Percentiles rank a stretch among this genome's conserved stretches.
Conservation (phyloP, 805 yeast genomes). For the Candida germanica region DNA sequence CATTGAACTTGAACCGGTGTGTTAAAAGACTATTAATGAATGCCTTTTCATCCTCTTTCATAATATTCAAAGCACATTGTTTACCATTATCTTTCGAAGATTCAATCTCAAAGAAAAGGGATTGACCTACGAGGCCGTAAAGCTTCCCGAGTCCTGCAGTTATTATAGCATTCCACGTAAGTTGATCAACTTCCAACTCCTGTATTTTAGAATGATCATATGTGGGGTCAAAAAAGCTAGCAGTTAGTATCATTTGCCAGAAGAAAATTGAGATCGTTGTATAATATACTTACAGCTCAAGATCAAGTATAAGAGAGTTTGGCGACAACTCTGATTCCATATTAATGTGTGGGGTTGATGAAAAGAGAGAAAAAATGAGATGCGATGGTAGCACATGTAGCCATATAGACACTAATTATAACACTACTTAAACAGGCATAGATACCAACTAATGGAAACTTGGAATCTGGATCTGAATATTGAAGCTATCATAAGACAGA, state of each 20-base stretch:
- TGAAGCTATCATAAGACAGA: slow-evolving; percentile 19
- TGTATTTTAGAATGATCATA: slow-evolving; percentile 11
- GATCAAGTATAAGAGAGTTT: no score
- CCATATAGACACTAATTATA: no score
- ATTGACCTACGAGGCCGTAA: slow-evolving; percentile 34
- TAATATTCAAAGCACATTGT: slow-evolving; percentile 25
- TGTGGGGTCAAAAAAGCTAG: slow-evolving; percentile 7
- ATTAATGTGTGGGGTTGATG: not conserved
- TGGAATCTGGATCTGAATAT: slow-evolving; percentile 29
- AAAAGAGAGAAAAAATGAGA: not conserved
- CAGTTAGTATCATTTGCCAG: no score
- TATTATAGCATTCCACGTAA: slow-evolving; percentile 32
- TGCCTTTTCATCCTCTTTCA: slow-evolving; percentile 24
- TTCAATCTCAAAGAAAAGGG: slow-evolving; percentile 28
- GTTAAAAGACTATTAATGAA: slow-evolving; percentile 30
- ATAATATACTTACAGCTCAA: no score
- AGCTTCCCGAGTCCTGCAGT: slow-evolving; percentile 21
- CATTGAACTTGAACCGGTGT: slow-evolving; percentile 27
- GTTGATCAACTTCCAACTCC: slow-evolving; percentile 20
- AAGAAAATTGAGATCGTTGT: no score
- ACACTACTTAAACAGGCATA: no score
- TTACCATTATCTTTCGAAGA: slow-evolving; percentile 10
- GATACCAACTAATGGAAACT: no score
- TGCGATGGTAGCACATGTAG: no score
- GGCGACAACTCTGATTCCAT: not conserved